Evolutionary conservation across 805 yeast species (phyloP), one percentile per base, ranked within the genome.

Genomic region (Sugiyamaella boreocaroliniensis): DNA sequence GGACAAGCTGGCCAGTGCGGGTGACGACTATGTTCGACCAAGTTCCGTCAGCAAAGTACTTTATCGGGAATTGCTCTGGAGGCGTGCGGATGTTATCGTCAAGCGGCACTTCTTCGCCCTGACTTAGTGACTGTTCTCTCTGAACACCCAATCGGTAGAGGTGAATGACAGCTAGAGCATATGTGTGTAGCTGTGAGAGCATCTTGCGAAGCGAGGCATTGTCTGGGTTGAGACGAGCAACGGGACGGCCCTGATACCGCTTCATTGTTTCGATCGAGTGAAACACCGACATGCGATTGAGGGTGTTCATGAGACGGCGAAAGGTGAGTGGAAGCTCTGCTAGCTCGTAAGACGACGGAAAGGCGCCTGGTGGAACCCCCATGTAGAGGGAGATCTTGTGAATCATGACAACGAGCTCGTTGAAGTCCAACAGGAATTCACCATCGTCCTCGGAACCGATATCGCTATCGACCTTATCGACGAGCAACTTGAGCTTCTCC

Each of bases 341-440:
- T 15, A 41, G 29, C 18, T 57, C 56, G 12, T 46, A 15, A n/a
- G 58, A 45, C 37, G 51, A 40, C 11, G 61, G 62, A 32, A 50
- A 47, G 3, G 61, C 46, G 9, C 62, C 62, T 10, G 59, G 58
- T 2, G 62, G 62, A 42, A 59, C 52, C 8, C 64, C 64, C 2
- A 59, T 54, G 40, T 52, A 49, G 14, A 55, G 41, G 43, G 55
- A 51, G 19, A 60, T 56, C 16, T 50, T 51, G 29, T 57, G 61
- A 20, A 55, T 44, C 6, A 45, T 29, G 14, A 40, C 20, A 14
- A 58, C 49, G 26, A 58, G 47, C 15, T 47, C 53, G 15, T 43
- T 32, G 41, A 56, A 56, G 20, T 48, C 32, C 20, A 15, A 12
- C 4, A 40, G 40, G 47, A 46, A 47, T 18, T n/a, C 51, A 16